Base-by-base conservation (phyloP, 371 early-diverging fungal species). In the Rhizopus arrhizus region DNA sequence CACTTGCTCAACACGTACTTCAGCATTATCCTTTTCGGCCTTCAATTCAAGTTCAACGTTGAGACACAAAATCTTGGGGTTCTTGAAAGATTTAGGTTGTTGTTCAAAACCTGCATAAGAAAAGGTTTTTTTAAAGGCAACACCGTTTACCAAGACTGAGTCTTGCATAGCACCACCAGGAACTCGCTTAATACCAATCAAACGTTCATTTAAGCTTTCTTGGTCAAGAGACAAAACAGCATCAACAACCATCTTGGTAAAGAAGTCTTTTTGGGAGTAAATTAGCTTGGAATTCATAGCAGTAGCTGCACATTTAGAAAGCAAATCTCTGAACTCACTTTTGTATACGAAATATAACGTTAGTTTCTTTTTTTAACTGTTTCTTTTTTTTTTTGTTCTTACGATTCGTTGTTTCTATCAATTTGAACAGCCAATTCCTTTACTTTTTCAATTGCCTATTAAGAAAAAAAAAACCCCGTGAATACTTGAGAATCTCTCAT, bases 101-200 rank as follows among this genome's bases (percentile, higher is more conserved):
- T 99, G 99, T 82, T 99, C 99, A 67, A 99, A 99, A 66, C 99
- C 99, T 38, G 99, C 99, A 75, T 99, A 99, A 8, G 99, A 94
- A 77, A 99, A 99, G 3, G 99, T 97, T 87, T 99, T 99, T 79
- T 99, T 99, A 87, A 99, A 99, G 5, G 98, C 99, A 57, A 99
- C 98, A 65, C 99, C 99, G 53, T 95, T 89, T 38, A 99, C 85
- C 49, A 99, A 76, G 35, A 94, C 59, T n/a, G 99, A 98, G 72
- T 99, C 99, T 78, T 96, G 94, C 93, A 99, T 93, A 28, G 93
- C 98, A 48, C 99, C 99, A 65, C 99, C 99, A 34, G 96, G 89
- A 55, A 99, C 91, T 80, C 95, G 96, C 84, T 99, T 99, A 68
- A 99, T 91, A 60, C 98, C 99, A 72, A 98, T 98, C 86, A 98